These are phyloP conservation scores for Zychaea mexicana DNA, from an alignment of 371 early-diverging fungal genomes.

Conservation along the genomic window DNA sequence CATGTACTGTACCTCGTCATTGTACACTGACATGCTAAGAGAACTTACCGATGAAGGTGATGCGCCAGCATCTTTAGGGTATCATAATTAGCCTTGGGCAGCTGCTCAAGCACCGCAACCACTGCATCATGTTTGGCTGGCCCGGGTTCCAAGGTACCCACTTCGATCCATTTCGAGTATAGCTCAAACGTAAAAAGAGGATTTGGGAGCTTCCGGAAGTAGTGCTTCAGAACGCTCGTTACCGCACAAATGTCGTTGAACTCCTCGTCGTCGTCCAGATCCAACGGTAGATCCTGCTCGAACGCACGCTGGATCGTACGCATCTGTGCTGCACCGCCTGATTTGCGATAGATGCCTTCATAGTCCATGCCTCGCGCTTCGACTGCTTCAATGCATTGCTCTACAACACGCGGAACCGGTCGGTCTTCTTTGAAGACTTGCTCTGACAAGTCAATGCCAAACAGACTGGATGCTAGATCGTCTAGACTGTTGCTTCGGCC, in stretches of 20 bases:
- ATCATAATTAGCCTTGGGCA: conserved; percentile 48
- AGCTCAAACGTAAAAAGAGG: conserved; percentile 87
- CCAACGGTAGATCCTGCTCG: conserved; percentile 49
- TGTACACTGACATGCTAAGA: too few relatives aligned
- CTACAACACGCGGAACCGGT: conserved; percentile 73
- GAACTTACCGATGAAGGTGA: conserved; percentile 41
- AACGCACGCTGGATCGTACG: conserved; percentile 58
- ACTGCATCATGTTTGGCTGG: conserved; percentile 28
- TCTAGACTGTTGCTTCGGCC: conserved; percentile 22
- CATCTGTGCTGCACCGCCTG: conserved; percentile 88
- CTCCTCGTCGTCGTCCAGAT: conserved; percentile 53
- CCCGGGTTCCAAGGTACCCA: conserved; percentile 27
- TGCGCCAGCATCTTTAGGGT: conserved; percentile 34
- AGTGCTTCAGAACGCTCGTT: conserved; percentile 94
- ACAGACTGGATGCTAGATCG: conserved; percentile 14
- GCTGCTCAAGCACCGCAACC: conserved; percentile 20
- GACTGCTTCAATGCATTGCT: conserved; percentile 76
- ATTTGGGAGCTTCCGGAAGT: conserved; percentile 89
- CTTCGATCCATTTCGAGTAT: conserved; percentile 76
- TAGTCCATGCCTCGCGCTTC: conserved; percentile 78
- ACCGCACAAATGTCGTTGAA: conserved; percentile 73
- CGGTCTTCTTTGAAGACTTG: conserved; percentile 33
- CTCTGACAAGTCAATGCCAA: conserved; percentile 34
- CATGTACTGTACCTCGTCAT: background rate
- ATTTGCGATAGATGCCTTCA: conserved; percentile 94